Base-by-base conservation (phyloP, 1,139 yeast species). In the Debaryomycetaceae sp. region DNA sequence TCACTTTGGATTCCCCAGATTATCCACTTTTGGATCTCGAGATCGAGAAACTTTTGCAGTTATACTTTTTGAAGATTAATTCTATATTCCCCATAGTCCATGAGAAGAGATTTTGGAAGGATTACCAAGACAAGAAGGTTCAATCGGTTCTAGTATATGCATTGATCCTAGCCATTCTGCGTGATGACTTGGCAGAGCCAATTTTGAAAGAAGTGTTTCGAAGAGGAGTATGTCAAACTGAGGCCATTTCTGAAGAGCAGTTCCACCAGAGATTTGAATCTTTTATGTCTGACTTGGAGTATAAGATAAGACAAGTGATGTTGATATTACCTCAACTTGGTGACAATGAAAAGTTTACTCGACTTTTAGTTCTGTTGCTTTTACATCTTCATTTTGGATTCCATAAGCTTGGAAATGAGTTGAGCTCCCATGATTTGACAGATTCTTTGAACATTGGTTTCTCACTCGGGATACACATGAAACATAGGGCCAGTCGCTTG, bases 391-490 rank as follows among this genome's bases (percentile, higher is more conserved):
- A 63, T 49, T 68, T 61, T 47, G 61, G 59, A 33, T 63, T 60
- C 42, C 62, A 63, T 45, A 57, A 59, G 45, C 54, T 60, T 33
- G 74, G 76, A 3, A 63, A 58, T 47, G 76, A 71, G 47, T 67
- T 65, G 40, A 60, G 69, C 42, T 58, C 70, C 13, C 70, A 67
- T 43, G 76, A 70, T 49, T 48, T 69, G 34, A 58, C 64, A 13
- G 57, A 56, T 34, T 67, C 72, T 1, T 56, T 69, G 24, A 64
- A 65, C 42, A 48, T 63, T 35, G 67, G 65, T 0, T 58, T 59
- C 22, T 55, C 70, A 8, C 43, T 68, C 38, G 69, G 67, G 1
- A 63, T 70, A 22, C 75, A 70, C 46, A 60, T 65, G 63, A 61
- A 62, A 36, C 55, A 58, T 2, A 48, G 53, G 6, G 37, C 49